Conservation (phyloP, 2,329 filamentous ascomycete species). For the Ceratocystis diversiconidia region DNA sequence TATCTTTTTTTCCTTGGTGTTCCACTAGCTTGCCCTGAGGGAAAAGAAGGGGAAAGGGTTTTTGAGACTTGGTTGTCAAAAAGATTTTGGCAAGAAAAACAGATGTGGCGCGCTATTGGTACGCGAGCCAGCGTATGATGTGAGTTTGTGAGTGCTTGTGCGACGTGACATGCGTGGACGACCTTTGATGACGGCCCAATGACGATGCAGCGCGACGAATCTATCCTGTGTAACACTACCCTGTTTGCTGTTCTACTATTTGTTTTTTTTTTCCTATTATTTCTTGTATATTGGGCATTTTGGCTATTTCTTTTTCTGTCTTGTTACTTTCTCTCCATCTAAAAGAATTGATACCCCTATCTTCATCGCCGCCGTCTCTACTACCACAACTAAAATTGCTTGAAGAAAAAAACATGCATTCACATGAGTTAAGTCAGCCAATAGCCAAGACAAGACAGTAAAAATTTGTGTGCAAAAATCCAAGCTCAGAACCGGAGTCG, state of each 20-base stretch:
- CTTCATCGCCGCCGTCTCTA: neutral
- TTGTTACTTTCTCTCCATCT: neutral
- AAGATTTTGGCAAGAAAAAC: neutral
- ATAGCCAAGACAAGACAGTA: neutral
- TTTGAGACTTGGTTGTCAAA: neutral
- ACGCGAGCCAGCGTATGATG: neutral
- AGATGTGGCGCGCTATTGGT: neutral
- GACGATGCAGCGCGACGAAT: neutral
- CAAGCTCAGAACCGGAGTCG: constrained; percentile 18
- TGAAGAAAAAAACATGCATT: neutral
- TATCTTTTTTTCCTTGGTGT: neutral
- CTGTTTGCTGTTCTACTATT: neutral
- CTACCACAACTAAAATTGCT: neutral
- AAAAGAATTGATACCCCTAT: constrained; percentile 4
- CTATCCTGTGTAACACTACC: neutral
- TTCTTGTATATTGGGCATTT: neutral
- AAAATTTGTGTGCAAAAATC: neutral
- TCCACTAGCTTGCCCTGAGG: neutral
- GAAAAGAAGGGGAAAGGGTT: neutral
- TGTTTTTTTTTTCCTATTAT: neutral
- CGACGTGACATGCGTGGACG: neutral
- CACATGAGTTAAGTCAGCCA: neutral
- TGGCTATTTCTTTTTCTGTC: neutral
- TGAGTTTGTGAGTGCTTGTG: neutral
- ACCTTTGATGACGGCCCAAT: neutral